These are phyloP conservation scores for Cercospora sp. DNA, from an alignment of 2,329 filamentous ascomycete species.

Conservation along the genomic window DNA sequence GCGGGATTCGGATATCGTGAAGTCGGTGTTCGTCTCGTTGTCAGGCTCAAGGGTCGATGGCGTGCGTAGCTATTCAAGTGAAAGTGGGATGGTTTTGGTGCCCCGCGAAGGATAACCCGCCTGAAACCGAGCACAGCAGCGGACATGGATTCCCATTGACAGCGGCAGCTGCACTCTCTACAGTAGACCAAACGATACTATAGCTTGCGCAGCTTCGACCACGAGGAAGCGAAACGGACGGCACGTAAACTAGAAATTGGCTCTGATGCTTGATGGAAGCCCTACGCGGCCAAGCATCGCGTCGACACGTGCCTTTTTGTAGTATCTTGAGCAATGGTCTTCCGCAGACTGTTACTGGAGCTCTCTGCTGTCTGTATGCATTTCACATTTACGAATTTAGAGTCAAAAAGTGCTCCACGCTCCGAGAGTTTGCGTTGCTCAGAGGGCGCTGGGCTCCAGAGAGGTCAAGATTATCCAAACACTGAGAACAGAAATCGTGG, in stretches of 20 bases:
- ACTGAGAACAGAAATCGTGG: background rate
- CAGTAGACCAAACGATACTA: background rate
- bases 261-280: background rate
- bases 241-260: background rate
- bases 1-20: background rate
- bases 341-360: background rate
- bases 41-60: background rate
- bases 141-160: background rate
- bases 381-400: background rate
- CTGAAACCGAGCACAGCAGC: background rate
- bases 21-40: background rate
- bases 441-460: background rate
- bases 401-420: background rate
- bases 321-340: background rate
- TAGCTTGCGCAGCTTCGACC: background rate
- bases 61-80: background rate
- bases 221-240: background rate
- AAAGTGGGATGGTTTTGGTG: background rate
- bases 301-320: background rate
- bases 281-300: background rate
- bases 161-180: background rate
- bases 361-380: no score
- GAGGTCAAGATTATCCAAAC: background rate
- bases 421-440: background rate
- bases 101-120: background rate